Evolutionary conservation across 306 rosid species (phyloP), one percentile per base, ranked within the genome.

Genomic region (Canavalia ensiformis): DNA sequence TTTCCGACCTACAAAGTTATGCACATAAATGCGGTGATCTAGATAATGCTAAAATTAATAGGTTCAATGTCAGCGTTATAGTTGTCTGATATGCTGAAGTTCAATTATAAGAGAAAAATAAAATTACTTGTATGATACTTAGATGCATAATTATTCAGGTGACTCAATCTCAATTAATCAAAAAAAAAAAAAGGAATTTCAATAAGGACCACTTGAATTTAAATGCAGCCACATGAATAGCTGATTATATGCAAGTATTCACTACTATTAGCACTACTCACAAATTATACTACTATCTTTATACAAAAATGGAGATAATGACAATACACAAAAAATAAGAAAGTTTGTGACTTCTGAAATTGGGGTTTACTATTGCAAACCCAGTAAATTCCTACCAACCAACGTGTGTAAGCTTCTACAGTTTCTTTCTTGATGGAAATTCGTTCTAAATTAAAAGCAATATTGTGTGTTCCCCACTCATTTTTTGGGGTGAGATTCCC

Each of bases 1-100:
- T 91, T 91, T 5, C 91, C 91, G 49, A 67, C 89, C 97, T 89
- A 87, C 55, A 76, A 50, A 57, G 75, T 30, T 34, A 41, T 52
- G 77, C 68, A 59, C 41, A 45, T 68, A 13, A 84, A 47, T 55
- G 42, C 62, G 11, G 51, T 50, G 25, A 77, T 60, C 52, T 52
- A 54, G 39, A 80, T 13, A 51, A 13, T 69, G 39, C 35, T 46
- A 56, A 44, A 39, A 28, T n/a, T n/a, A 33, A 5, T 57, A 59
- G 74, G 67, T 46, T 57, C 41, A 6, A n/a, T 7, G 62, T 45
- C 39, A 5, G 51, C 31, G 60, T 60, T 60, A 59, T 74, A 29
- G 42, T 44, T 42, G 12, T 59, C 18, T 75, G 56, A 59, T 37
- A 18, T 18, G 25, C 46, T 46, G 35, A 60, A 62, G 39, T 33